phyloP scores from a whole-genome alignment of 768 basidiomycete genomes.

The Panellus pusillus region DNA sequence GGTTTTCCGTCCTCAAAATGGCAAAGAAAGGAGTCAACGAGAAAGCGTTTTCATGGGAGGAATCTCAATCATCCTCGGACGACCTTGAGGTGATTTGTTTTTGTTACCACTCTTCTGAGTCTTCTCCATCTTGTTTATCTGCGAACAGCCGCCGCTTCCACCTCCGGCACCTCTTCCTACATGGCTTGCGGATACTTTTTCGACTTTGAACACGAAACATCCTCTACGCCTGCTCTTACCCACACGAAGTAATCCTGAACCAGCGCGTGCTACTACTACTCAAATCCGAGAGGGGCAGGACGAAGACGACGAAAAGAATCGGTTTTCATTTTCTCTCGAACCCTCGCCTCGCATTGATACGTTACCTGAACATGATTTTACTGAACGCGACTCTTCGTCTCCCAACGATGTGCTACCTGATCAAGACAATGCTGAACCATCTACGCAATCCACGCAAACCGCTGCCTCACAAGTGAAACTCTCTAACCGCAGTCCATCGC shows the following conservation, averaged over 20 bases:
- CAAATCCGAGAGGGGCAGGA: neutral
- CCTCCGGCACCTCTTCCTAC: conserved; percentile 33
- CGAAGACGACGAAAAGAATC: neutral
- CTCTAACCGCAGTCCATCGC: neutral
- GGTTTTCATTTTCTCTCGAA: conserved; percentile 4
- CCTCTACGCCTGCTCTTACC: conserved; percentile 34
- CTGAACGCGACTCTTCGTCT: neutral
- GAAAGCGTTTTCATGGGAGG: conserved; percentile 8
- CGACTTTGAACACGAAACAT: conserved; percentile 32
- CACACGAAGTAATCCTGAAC: conserved; percentile 16
- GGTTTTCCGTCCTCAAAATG: conserved; percentile 47
- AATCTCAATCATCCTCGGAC: conserved; percentile 16
- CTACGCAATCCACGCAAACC: neutral
- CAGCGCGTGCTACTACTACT: neutral
- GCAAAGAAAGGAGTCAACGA: conserved; percentile 13
- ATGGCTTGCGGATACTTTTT: conserved; percentile 45
- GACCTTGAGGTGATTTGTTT: neutral
- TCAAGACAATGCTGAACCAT: conserved; percentile 7
- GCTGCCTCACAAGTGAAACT: neutral
- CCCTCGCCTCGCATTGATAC: too few relatives aligned
- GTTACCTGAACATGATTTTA: too few relatives aligned
- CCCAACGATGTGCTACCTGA: neutral
- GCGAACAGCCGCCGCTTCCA: neutral
- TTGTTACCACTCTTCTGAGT: neutral
- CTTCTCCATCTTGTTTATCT: neutral